Evolutionary conservation across 495 filamentous ascomycete genomes (phyloP).

Genomic region (Penicillium odoratum): DNA sequence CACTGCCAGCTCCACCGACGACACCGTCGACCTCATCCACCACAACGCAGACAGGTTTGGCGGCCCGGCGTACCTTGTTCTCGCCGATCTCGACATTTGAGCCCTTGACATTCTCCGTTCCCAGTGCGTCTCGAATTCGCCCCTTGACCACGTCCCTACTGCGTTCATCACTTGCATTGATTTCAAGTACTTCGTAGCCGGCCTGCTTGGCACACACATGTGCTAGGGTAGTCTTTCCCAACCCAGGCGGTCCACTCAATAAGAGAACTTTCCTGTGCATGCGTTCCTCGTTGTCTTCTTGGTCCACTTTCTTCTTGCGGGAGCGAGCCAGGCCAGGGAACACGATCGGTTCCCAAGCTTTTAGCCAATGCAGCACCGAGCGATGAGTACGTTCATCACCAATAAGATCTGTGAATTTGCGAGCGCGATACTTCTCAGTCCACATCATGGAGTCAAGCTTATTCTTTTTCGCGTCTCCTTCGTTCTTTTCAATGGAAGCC

Average conservation of each 20-base stretch:
- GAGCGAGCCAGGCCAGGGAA: conserved; percentile 70
- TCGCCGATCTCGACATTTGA: conserved; percentile 64
- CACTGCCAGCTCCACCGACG: conserved; percentile 69
- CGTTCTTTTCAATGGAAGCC: conserved; percentile 38
- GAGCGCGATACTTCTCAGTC: conserved; percentile 91
- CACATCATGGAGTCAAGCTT: conserved; percentile 59
- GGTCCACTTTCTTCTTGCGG: conserved; percentile 47
- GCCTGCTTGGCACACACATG: conserved; percentile 95
- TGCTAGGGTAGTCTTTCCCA: conserved; percentile 94
- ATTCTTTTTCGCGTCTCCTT: conserved; percentile 33
- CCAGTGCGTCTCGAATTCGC: conserved; percentile 81
- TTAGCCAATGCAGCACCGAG: conserved; percentile 88
- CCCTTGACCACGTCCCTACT: conserved; percentile 96
- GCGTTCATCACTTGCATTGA: conserved; percentile 91
- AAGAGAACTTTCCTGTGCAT: conserved; percentile 83
- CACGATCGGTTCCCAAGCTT: conserved; percentile 89
- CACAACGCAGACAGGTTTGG: conserved; percentile 85
- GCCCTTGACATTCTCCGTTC: conserved; percentile 88
- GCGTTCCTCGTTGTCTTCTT: conserved; percentile 59
- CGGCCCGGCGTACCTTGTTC: conserved; percentile 68
- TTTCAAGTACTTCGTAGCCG: conserved; percentile 93
- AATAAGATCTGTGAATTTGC: conserved; percentile 86
- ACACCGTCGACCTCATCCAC: conserved; percentile 97
- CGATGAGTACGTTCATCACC: conserved; percentile 95
- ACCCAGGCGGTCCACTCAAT: conserved; percentile 84